These are phyloP conservation scores for Russula griseocarnosa DNA, from an alignment of 768 basidiomycete genomes.

Conservation along the genomic window DNA sequence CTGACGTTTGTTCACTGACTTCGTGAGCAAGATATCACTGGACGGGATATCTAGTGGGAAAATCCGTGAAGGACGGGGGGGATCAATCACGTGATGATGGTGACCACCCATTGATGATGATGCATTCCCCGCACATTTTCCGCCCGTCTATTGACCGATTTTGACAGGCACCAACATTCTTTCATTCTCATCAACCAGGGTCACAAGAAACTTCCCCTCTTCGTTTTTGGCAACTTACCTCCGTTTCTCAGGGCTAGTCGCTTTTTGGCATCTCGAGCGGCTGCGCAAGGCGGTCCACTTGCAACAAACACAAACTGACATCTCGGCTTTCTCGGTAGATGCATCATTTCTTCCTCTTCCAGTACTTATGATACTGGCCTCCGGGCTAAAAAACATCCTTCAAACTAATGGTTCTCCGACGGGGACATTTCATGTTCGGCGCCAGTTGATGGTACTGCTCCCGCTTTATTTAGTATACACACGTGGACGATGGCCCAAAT, in stretches of 20 bases:
- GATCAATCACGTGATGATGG: slow-evolving; percentile 19
- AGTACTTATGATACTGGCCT: not conserved
- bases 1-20: not conserved
- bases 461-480: not conserved
- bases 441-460: not conserved
- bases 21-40: not conserved
- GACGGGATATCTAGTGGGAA: not conserved
- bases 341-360: not conserved
- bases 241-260: slow-evolving; percentile 10
- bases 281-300: slow-evolving; percentile 5
- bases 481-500: not conserved
- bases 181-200: slow-evolving; percentile 8
- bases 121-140: not conserved
- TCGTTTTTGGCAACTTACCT: not conserved
- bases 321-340: slow-evolving; percentile 5
- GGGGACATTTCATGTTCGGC: not conserved
- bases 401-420: not conserved
- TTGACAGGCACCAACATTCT: slow-evolving; percentile 20
- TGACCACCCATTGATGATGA: not conserved
- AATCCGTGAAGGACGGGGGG: not conserved
- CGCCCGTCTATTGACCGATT: too few relatives aligned
- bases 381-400: not conserved
- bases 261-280: not conserved
- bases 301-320: slow-evolving; percentile 13
- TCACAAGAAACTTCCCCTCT: not conserved